These are phyloP conservation scores for Skeletonema marinoi DNA, from an alignment of 108 stramenopile species.

Conservation along the genomic window DNA sequence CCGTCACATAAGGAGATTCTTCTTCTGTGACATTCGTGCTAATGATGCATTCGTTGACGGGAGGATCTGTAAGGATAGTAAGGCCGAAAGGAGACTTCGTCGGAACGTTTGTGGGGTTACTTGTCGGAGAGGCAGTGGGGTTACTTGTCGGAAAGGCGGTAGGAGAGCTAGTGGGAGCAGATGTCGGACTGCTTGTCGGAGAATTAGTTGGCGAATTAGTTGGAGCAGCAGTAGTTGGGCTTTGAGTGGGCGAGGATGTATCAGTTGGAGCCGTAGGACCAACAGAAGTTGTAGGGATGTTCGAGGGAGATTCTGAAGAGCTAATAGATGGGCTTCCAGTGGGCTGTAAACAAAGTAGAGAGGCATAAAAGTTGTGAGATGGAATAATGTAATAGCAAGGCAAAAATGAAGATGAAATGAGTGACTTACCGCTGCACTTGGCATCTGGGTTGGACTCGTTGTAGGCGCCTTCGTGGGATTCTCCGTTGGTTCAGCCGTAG, in stretches of 20 bases:
- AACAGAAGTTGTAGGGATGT: not conserved
- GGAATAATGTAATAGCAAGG: not conserved
- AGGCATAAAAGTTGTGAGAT: not conserved
- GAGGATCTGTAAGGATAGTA: not conserved
- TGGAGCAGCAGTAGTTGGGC: not conserved
- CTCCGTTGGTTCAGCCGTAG: not conserved
- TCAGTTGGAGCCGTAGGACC: not conserved
- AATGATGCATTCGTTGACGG: not conserved
- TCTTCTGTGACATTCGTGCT: not conserved
- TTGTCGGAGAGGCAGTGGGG: not conserved
- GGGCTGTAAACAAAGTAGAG: slow-evolving; percentile 3
- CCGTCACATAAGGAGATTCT: not conserved
- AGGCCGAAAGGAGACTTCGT: slow-evolving; percentile 7
- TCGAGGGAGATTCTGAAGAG: not conserved
- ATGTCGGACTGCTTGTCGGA: not conserved
- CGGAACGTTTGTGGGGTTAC: not conserved
- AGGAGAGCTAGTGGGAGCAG: not conserved
- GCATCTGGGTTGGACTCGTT: not conserved
- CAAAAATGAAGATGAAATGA: not conserved
- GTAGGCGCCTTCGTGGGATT: slow-evolving; percentile 11
- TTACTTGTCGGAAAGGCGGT: not conserved
- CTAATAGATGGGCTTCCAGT: not conserved
- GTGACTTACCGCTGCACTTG: not conserved
- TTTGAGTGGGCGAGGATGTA: not conserved
- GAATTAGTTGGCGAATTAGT: not conserved